Percentiles rank a stretch among this genome's conserved stretches.
These are phyloP conservation scores for Xylariaceae sp. DNA, from an alignment of 2,329 filamentous ascomycete genomes.

Conservation along the genomic window DNA sequence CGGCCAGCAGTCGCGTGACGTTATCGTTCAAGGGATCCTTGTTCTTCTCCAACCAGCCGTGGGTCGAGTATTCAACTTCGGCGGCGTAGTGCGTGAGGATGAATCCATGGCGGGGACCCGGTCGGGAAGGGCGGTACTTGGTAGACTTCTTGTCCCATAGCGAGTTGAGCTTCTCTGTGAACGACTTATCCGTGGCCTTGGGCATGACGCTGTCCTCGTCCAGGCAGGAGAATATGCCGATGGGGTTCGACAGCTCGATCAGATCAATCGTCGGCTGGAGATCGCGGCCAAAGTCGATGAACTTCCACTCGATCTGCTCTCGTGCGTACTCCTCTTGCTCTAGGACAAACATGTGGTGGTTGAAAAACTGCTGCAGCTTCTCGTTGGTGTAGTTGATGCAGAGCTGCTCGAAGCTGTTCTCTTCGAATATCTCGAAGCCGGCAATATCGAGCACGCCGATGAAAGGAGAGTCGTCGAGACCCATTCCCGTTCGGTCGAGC, in stretches of 20 bases:
- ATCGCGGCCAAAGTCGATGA: constrained; percentile 97
- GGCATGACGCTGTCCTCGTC: constrained; percentile 99
- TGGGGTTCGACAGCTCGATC: constrained; percentile 92
- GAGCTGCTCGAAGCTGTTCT: constrained; percentile 97
- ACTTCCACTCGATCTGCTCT: constrained; percentile 99
- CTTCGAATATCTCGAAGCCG: constrained; percentile 96
- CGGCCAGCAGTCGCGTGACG: constrained; percentile 78
- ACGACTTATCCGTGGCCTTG: constrained; percentile 93
- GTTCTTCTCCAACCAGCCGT: constrained; percentile 97
- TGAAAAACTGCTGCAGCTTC: constrained; percentile 98
- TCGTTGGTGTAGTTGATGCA: constrained; percentile 99
- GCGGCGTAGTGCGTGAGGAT: constrained; percentile 96
- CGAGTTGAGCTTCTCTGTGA: constrained; percentile 95
- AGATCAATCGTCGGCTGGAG: constrained; percentile 96
- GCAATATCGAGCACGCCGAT: constrained; percentile 98
- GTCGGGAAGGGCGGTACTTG: constrained; percentile 84
- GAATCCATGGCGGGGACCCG: constrained; percentile 73
- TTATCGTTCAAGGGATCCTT: constrained; percentile 98
- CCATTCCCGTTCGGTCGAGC: constrained; percentile 77
- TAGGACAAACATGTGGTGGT: constrained; percentile 99
- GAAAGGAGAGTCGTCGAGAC: constrained; percentile 84
- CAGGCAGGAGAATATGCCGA: constrained; percentile 96
- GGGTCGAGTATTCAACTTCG: constrained; percentile 93
- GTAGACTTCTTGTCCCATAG: constrained; percentile 94
- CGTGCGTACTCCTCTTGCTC: constrained; percentile 97